Percentiles rank a stretch among this genome's conserved stretches.
phyloP scores from a whole-genome alignment of 1,284 basidiomycete genomes.

The Macrocystidia cucumis region DNA sequence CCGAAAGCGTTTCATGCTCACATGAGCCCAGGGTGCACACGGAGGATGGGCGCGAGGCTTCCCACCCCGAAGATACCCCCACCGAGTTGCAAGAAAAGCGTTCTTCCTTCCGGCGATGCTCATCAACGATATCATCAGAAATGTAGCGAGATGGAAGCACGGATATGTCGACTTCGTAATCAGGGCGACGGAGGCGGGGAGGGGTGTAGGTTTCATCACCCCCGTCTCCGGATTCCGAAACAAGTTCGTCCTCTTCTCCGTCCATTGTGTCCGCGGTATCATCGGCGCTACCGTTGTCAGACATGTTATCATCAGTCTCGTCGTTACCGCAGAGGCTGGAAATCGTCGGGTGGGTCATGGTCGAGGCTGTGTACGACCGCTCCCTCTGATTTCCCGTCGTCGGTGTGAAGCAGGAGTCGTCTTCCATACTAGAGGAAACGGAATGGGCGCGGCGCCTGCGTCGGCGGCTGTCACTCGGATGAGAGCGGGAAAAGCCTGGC shows the following conservation, averaged over 20 bases:
- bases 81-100: neutral
- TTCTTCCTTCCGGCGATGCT: too few relatives aligned
- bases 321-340: slow-evolving; percentile 17
- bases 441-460: slow-evolving; percentile 14
- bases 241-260: slow-evolving; percentile 14
- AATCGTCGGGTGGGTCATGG: slow-evolving; percentile 14
- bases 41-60: too few relatives aligned
- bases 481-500: slow-evolving; percentile 16
- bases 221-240: slow-evolving; percentile 3
- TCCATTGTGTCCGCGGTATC: slow-evolving; percentile 7
- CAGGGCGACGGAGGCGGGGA: too few relatives aligned
- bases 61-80: too few relatives aligned
- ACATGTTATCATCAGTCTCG: slow-evolving; percentile 16
- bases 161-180: too few relatives aligned
- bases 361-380: slow-evolving; percentile 1
- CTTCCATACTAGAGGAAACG: slow-evolving; percentile 6
- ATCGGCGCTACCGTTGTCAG: slow-evolving; percentile 9
- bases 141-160: too few relatives aligned
- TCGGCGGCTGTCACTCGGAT: slow-evolving; percentile 11
- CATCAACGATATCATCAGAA: too few relatives aligned
- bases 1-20: too few relatives aligned
- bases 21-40: too few relatives aligned
- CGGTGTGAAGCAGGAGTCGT: slow-evolving; percentile 1
- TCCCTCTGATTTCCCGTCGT: neutral
- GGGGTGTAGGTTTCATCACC: neutral